Base-by-base conservation (phyloP, 305 asterid genomes). In the Fraxinus angustifolia region DNA sequence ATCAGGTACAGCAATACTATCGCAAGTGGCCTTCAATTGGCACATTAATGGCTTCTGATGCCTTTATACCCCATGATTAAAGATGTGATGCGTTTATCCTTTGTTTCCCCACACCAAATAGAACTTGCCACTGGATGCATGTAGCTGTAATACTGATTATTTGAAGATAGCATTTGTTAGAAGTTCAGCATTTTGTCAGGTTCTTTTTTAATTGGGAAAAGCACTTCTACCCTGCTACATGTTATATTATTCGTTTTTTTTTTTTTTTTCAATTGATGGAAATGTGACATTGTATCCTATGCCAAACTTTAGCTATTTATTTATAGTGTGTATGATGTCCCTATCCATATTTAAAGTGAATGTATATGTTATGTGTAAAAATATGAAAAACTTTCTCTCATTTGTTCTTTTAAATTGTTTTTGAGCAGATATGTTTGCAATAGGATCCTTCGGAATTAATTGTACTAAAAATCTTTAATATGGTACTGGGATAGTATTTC, bases 1-100 rank as follows among this genome's bases (percentile, higher is more conserved):
- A 88, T 83, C 96, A 93, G 96, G 97, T 91, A 86, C 4, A 4
- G 0, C 48, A 45, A 26, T 48, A 21, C 31, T 16, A 10, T 72
- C 2, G 67, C 74, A 73, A 75, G 77, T 28, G 0, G 79, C 58
- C 76, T 21, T 16, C 30, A 28, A 79, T 33, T 65, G 26, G 83
- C 31, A 50, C 19, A 42, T 34, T n/a, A 3, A 2, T 19, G 7
- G n/a, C 77, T 53, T 75, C 71, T 36, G 74, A 30, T 40, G 70
- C 76, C 73, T 65, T 6, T 40, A n/a, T 19, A 40, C 14, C 65
- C 28, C 14, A 14, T 42, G 78, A 30, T 38, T 23, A 36, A 31
- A 6, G 30, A 14, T 11, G 36, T 26, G 36, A 14, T 23, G 26
- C 2, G 14, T 23, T 23, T 42, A 31, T 53, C 36, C 30, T 21